Evolutionary conservation across 1,284 basidiomycete species (phyloP).

Genomic region (Neolentinus lepideus): DNA sequence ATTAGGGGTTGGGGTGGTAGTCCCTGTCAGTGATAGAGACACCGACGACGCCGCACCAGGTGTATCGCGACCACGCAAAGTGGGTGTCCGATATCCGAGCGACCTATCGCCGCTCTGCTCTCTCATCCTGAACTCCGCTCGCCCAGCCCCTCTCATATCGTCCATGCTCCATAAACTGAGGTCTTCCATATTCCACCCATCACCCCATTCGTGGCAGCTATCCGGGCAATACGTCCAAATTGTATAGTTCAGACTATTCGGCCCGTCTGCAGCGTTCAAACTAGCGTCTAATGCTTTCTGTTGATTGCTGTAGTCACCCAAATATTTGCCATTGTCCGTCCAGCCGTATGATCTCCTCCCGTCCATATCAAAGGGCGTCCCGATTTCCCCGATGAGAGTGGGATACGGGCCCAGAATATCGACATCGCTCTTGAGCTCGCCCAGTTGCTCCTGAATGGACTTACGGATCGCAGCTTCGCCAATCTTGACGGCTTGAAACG

Average conservation of each 20-base stretch:
- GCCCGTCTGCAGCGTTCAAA: conserved; percentile 84
- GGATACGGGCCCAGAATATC: conserved; percentile 73
- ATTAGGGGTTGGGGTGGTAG: background rate
- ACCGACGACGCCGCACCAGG: no score
- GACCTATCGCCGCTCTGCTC: conserved; percentile 9
- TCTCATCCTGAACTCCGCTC: conserved; percentile 13
- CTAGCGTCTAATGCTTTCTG: conserved; percentile 89
- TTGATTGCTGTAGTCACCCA: conserved; percentile 78
- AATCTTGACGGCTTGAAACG: conserved; percentile 61
- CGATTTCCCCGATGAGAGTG: conserved; percentile 93
- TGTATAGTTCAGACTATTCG: conserved; percentile 78
- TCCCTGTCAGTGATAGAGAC: no score
- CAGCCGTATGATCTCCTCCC: conserved; percentile 78
- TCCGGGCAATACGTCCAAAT: conserved; percentile 90
- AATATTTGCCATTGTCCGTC: conserved; percentile 65
- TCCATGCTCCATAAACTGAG: conserved; percentile 84
- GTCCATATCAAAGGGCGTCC: conserved; percentile 92
- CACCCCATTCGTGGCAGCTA: conserved; percentile 82
- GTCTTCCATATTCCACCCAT: conserved; percentile 97
- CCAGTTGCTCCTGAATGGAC: conserved; percentile 81
- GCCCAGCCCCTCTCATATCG: conserved; percentile 41
- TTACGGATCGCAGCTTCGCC: conserved; percentile 81
- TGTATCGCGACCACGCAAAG: background rate
- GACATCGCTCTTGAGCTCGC: conserved; percentile 70
- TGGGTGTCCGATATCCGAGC: background rate